Percentiles rank a stretch among this genome's conserved stretches.
These are phyloP conservation scores for Monosporozyma unispora DNA, from an alignment of 805 yeast genomes.

Conservation along the genomic window DNA sequence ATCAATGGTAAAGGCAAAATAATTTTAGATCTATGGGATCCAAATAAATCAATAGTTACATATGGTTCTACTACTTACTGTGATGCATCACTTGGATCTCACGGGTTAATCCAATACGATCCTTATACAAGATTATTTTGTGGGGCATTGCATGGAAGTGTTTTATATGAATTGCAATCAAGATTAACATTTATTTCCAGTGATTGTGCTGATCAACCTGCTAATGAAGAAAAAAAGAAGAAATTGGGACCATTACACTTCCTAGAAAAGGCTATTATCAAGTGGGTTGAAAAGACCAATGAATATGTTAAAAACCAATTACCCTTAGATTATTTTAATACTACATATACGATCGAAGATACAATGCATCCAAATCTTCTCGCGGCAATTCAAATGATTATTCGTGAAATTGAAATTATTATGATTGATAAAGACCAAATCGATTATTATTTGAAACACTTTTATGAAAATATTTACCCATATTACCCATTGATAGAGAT, in stretches of 20 bases:
- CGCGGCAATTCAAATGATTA: constrained; percentile 4
- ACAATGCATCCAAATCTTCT: constrained; percentile 8
- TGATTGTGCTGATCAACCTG: background rate
- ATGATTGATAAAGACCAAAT: constrained; percentile 7
- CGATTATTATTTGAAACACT: constrained; percentile 8
- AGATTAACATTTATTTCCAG: constrained; percentile 6
- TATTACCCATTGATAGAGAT: constrained; percentile 17
- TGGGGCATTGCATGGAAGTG: constrained; percentile 13
- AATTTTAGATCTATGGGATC: constrained; percentile 10
- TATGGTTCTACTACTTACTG: constrained; percentile 12
- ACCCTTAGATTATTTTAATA: constrained; percentile 12
- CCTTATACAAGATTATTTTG: constrained; percentile 10
- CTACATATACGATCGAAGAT: constrained; percentile 10
- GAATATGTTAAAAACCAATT: constrained; percentile 6
- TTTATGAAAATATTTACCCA: constrained; percentile 18
- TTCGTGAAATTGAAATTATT: constrained; percentile 11
- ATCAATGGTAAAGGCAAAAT: background rate
- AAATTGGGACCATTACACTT: constrained; percentile 9
- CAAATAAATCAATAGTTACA: constrained; percentile 11
- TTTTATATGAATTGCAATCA: constrained; percentile 10
- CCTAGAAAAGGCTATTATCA: constrained; percentile 14
- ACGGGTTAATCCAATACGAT: constrained; percentile 12
- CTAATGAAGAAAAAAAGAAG: background rate
- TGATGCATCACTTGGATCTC: constrained; percentile 14
- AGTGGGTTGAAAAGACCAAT: constrained; percentile 8